Base-by-base conservation (phyloP, 2,329 filamentous ascomycete species). In the Penicillium olsonii region DNA sequence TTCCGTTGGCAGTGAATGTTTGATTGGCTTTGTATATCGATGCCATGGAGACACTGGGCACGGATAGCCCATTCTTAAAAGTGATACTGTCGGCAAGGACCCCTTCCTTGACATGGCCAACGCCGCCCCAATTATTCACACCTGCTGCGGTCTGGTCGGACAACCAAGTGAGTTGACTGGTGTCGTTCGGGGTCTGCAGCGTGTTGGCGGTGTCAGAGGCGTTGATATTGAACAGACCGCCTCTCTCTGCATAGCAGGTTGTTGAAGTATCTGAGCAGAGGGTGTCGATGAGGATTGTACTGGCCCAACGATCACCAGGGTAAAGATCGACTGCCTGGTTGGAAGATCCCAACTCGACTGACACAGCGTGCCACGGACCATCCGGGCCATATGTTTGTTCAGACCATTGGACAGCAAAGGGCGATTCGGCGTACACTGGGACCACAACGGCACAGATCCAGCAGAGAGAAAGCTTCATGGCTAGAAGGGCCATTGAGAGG, bases 311-410 rank as follows among this genome's bases (percentile, higher is more conserved):
- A 24, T 42, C 56, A 1, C 56, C 56, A 0, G 60, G 61, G 41
- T 62, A 64, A 0, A 61, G 40, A 12, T 38, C 55, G 22, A 61
- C 24, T 0, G 19, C 3, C n/a, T 63, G 59, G 8, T 12, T 4
- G 29, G 49, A 48, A 15, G 40, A 53, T 5, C 63, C 63, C 11
- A 63, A 22, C 11, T 19, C 17, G 2, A 62, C 41, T 8, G 42
- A 44, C 2, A 65, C 55, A 5, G 61, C 61, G 8, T 64, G 59
- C 63, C 61, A 66, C 11, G 62, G 63, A 5, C 62, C 62, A 48
- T 66, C 62, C 2, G 59, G 59, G 10, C 59, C 60, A 45, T 59
- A 61, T 11, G 37, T 39, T 42, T 53, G 37, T 4, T 50, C 22
- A 7, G 57, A 60, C 59, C 59, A 63, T 14, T 18, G 15, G 7